These are phyloP conservation scores for Choiromyces venosus DNA, from an alignment of 495 filamentous ascomycete species.

Conservation along the genomic window DNA sequence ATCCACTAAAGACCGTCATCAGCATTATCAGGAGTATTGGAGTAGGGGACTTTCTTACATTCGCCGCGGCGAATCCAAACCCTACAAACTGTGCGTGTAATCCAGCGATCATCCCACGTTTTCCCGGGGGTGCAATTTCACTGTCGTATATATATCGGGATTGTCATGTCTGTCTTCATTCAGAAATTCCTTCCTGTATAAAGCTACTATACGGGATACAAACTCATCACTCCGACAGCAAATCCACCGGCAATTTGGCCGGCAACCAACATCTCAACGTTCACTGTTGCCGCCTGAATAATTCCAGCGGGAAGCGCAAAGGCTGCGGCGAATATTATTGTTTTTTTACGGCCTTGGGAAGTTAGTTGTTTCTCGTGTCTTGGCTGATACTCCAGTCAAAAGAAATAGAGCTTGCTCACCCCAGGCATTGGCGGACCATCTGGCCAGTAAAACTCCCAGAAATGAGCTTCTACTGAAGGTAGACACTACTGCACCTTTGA, in stretches of 20 bases:
- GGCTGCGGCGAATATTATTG: slow-evolving; percentile 16
- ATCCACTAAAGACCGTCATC: slow-evolving; percentile 16
- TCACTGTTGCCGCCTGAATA: slow-evolving; percentile 55
- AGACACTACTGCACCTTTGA: slow-evolving; percentile 25
- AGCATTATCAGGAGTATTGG: background rate
- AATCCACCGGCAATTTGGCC: slow-evolving; percentile 67
- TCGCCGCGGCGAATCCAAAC: slow-evolving; percentile 23
- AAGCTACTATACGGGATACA: background rate
- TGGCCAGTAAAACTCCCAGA: slow-evolving; percentile 18
- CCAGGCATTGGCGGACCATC: slow-evolving; percentile 22
- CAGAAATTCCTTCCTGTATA: background rate
- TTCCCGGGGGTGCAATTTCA: slow-evolving; percentile 54
- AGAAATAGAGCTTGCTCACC: background rate
- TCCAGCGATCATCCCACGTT: slow-evolving; percentile 66
- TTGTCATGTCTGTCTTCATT: slow-evolving; percentile 14
- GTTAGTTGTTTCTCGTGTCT: no score
- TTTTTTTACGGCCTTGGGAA: slow-evolving; percentile 22
- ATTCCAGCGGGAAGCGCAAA: slow-evolving; percentile 17
- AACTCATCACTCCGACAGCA: slow-evolving; percentile 60
- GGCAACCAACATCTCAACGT: slow-evolving; percentile 58
- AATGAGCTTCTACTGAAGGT: slow-evolving; percentile 21
- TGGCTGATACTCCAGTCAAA: no score
- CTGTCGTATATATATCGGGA: slow-evolving; percentile 66
- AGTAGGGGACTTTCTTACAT: no score
- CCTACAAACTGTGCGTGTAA: slow-evolving; percentile 60